phyloP scores from a whole-genome alignment of 1,284 basidiomycete genomes.

The Ceratobasidium sp. region DNA sequence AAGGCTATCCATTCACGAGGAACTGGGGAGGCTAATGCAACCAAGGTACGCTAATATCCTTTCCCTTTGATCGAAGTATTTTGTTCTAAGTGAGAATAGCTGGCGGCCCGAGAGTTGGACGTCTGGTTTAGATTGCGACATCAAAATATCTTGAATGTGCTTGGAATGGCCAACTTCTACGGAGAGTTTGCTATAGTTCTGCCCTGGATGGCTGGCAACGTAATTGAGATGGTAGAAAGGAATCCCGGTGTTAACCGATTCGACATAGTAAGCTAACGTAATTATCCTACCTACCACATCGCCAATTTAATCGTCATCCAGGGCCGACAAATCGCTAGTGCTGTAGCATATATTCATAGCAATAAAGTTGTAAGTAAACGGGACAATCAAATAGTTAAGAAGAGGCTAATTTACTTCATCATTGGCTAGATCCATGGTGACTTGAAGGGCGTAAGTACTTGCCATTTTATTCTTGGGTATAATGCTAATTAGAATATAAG shows the following conservation, averaged over 20 bases:
- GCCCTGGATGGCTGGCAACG: constrained; percentile 5
- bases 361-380: not conserved
- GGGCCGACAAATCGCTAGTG: not conserved
- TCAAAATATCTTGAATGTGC: not conserved
- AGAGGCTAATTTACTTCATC: not conserved
- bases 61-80: not conserved
- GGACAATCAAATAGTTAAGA: not conserved
- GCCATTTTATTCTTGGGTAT: not conserved
- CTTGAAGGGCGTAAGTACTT: constrained; percentile 5
- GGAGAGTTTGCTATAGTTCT: not conserved
- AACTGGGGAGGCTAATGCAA: no score
- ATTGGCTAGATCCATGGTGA: constrained; percentile 7
- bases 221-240: not conserved
- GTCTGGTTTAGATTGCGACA: not conserved
- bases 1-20: not conserved
- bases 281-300: no score
- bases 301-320: not conserved
- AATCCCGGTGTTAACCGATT: constrained; percentile 3
- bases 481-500: not conserved
- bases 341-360: not conserved
- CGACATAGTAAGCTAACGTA: not conserved
- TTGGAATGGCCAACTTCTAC: constrained; percentile 1
- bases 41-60: not conserved
- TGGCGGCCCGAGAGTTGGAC: not conserved
- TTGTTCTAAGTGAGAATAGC: not conserved